A percentile compares a stretch with the other conserved stretches of the same genome.
Conservation (phyloP, 2,329 filamentous ascomycete genomes). For the Berkeleyomyces rouxiae region DNA sequence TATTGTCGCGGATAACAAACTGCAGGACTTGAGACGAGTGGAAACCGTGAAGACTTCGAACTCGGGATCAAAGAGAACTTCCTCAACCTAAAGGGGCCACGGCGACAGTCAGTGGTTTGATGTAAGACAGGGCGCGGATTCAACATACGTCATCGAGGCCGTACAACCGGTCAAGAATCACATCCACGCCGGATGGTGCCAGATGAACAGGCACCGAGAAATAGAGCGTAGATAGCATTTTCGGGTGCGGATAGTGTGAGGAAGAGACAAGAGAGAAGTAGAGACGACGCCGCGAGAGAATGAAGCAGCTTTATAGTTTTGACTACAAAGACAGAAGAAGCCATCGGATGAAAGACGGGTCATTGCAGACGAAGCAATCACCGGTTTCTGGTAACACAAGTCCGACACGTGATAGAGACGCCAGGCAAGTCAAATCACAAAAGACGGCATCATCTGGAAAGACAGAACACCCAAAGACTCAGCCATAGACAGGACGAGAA, state of each 20-base stretch:
- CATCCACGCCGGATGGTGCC: neutral
- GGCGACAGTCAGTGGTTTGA: neutral
- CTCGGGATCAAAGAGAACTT: neutral
- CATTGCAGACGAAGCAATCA: too few relatives aligned
- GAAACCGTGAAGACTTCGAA: neutral
- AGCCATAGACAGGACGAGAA: neutral
- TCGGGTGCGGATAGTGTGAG: neutral
- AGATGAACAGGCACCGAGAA: neutral
- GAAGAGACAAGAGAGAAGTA: neutral
- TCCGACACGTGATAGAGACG: too few relatives aligned
- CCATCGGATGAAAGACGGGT: neutral
- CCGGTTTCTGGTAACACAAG: neutral
- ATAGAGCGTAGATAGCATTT: neutral
- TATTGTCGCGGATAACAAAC: neutral
- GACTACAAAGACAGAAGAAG: neutral
- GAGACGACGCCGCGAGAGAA: neutral
- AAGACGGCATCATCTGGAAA: too few relatives aligned
- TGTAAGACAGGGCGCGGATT: neutral
- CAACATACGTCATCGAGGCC: neutral
- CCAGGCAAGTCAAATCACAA: too few relatives aligned
- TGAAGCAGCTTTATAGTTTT: neutral
- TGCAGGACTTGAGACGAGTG: neutral
- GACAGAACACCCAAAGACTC: too few relatives aligned
- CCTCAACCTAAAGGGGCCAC: neutral
- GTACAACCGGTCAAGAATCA: neutral